Conservation (phyloP, 371 early-diverging fungal species). For the Mucor indicus region DNA sequence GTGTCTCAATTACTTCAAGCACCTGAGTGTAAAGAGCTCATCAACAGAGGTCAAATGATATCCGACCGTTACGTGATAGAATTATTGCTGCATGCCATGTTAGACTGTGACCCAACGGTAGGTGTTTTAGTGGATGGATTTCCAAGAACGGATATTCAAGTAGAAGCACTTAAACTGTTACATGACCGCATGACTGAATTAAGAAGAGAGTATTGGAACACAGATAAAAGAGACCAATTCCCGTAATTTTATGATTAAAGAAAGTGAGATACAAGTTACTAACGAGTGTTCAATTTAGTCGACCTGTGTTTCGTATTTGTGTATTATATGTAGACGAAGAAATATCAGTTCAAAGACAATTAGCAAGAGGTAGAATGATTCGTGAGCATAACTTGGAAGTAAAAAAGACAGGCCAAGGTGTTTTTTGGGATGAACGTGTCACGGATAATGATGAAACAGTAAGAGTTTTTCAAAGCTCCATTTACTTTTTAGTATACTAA, state of each 20-base stretch:
- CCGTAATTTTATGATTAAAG: slow-evolving; percentile 37
- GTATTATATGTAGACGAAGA: slow-evolving; percentile 70
- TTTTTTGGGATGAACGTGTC: slow-evolving; percentile 63
- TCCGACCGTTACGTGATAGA: slow-evolving; percentile 63
- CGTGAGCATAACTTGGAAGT: slow-evolving; percentile 62
- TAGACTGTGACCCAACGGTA: slow-evolving; percentile 59
- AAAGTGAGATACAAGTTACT: too few relatives aligned
- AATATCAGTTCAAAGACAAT: slow-evolving; percentile 59
- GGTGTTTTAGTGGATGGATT: slow-evolving; percentile 71
- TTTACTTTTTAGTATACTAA: background rate
- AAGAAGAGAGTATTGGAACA: slow-evolving; percentile 52
- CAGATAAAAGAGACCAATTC: slow-evolving; percentile 55
- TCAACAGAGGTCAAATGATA: slow-evolving; percentile 69
- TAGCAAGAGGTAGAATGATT: slow-evolving; percentile 57
- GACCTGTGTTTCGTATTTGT: slow-evolving; percentile 65
- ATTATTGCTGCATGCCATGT: slow-evolving; percentile 54
- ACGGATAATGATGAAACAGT: slow-evolving; percentile 66
- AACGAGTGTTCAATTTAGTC: slow-evolving; percentile 23
- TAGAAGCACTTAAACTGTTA: slow-evolving; percentile 59
- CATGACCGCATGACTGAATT: slow-evolving; percentile 65
- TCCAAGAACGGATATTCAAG: slow-evolving; percentile 68
- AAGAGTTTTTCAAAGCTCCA: slow-evolving; percentile 10
- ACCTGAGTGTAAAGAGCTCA: slow-evolving; percentile 62
- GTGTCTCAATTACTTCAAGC: slow-evolving; percentile 61
- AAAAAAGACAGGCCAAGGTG: slow-evolving; percentile 57